Conservation (phyloP, 306 rosid species). For the Medicago ruthenica region DNA sequence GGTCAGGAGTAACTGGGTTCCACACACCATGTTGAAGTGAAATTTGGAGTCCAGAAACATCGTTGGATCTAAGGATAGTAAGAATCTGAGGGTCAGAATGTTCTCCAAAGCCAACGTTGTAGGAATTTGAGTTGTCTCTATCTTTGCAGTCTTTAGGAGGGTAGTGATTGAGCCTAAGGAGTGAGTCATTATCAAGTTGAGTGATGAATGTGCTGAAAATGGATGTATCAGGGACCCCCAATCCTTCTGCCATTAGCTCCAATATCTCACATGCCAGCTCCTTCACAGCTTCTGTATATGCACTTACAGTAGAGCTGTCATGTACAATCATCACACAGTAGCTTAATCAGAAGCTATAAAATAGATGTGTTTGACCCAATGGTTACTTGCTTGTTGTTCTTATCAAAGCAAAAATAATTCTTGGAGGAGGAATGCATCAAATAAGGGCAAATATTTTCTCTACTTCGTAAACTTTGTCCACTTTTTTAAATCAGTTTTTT, state of each 20-base stretch:
- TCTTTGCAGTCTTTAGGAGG: conserved; percentile 47
- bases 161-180: conserved; percentile 85
- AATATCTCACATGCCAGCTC: conserved; percentile 72
- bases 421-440: too few species aligned
- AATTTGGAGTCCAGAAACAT: conserved; percentile 79
- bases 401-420: too few species aligned
- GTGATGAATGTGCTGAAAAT: conserved; percentile 65
- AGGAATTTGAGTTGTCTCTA: conserved; percentile 38
- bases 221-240: conserved; percentile 60
- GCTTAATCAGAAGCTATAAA: neutral
- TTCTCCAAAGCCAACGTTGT: conserved; percentile 69
- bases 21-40: conserved; percentile 64
- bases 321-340: conserved; percentile 26
- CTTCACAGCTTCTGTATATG: conserved; percentile 55
- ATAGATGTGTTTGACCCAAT: neutral
- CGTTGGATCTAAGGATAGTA: conserved; percentile 80
- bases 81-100: conserved; percentile 93
- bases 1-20: conserved; percentile 78
- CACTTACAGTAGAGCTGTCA: conserved; percentile 61
- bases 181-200: conserved; percentile 61
- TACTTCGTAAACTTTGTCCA: too few species aligned
- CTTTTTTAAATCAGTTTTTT: too few species aligned
- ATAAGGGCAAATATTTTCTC: too few species aligned
- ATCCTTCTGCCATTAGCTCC: conserved; percentile 74
- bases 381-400: neutral